phyloP scores from a whole-genome alignment of 257 asterid genomes.

The Solanum tarijense region DNA sequence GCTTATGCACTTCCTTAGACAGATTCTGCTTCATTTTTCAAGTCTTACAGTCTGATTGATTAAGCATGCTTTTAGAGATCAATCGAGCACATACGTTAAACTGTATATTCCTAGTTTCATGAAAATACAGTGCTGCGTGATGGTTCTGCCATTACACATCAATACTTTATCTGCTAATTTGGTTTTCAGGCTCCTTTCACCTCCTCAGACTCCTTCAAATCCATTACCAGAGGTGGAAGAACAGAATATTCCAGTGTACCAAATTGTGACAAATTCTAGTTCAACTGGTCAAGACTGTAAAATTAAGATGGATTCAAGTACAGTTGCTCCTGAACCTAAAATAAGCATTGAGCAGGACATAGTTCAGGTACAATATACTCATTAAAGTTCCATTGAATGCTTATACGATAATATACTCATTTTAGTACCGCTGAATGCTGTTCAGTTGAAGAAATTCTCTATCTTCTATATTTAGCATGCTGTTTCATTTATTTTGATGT shows the following conservation, averaged over 20 bases:
- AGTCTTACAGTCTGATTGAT: not conserved
- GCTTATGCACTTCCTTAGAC: not conserved
- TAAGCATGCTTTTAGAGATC: not conserved
- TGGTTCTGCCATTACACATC: not conserved
- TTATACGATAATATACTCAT: not conserved
- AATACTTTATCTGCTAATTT: not conserved
- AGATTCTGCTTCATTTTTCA: not conserved
- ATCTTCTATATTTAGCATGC: not conserved
- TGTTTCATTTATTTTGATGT: not conserved
- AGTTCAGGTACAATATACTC: not conserved
- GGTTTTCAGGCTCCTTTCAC: conserved; percentile 48
- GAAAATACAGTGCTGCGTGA: not conserved
- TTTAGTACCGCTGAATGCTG: not conserved
- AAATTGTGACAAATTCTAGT: not conserved
- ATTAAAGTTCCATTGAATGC: not conserved
- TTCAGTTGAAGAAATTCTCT: not conserved
- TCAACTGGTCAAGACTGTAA: conserved; percentile 12
- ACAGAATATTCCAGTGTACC: conserved; percentile 4
- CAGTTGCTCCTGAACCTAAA: conserved; percentile 16
- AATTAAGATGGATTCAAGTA: conserved; percentile 15
- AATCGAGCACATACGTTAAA: not conserved
- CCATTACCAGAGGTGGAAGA: conserved; percentile 19
- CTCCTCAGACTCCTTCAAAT: conserved; percentile 27
- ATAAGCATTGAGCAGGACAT: conserved; percentile 16
- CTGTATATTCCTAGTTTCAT: not conserved